Evolutionary conservation across 768 basidiomycete species (phyloP), one percentile per base, ranked within the genome.

Genomic region (Russula compacta): DNA sequence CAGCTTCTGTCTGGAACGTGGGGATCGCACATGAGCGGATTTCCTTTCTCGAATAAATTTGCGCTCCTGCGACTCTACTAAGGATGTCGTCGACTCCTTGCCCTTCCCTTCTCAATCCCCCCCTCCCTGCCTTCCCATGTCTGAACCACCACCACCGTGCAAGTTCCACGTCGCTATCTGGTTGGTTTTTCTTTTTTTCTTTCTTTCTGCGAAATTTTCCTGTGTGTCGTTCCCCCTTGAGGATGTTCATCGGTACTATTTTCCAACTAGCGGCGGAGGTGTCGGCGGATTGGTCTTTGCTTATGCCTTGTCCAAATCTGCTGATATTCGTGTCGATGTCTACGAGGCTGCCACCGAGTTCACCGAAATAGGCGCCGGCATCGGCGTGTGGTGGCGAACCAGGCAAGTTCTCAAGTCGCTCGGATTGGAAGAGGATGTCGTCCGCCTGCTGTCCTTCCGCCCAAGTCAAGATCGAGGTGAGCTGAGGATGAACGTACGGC

Each of bases 341-440:
- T 74, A 73, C 61, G 74, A 75, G 55, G 70, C 73, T 0, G 70
- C 72, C 0, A 48, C 51, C 49, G 58, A 63, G 12, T 70, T 73
- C 52, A 51, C 68, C 0, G 71, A 72, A 58, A 48, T 72, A 39
- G 73, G 74, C 35, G 72, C 73, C 0, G 71, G 72, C 53, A 67
- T 74, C 36, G 71, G 70, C 24, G 46, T 73, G 39, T 79, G 75
- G 76, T 73, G 72, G 15, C 71, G 78, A 17, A 63, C 69, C 0
- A 70, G 69, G 70, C 64, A 63, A 48, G 59, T 72, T 32, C 56
- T 74, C 56, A 58, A 64, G 32, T 47, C 61, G 0, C 64, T 73
- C 1, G 69, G 71, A 11, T 67, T 74, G 38, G 65, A 68, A 8
- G 58, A 67, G 9, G 72, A 69, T 11, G 64, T 74, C 9, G 46